Base-by-base conservation (phyloP, 2,329 filamentous ascomycete species). In the Beauveria sp. region DNA sequence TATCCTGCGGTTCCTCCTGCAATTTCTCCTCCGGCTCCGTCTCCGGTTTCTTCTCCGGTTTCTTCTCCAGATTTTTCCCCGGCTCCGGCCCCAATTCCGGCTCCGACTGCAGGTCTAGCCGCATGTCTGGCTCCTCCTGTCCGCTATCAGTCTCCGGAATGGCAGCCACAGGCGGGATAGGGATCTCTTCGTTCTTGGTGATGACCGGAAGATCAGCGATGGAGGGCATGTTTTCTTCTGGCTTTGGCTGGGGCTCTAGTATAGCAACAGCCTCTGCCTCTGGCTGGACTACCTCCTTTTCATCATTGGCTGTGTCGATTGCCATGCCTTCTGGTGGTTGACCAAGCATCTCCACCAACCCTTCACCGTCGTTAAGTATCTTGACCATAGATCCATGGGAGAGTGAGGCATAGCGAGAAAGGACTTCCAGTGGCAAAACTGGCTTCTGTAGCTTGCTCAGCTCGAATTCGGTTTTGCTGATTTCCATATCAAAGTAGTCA, bases 401-500 rank as follows among this genome's bases (percentile, higher is more conserved):
- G 20, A 81, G 67, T 8, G 76, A 70, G 3, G 78, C 78, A 63
- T 80, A 82, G 3, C 78, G 78, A 28, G 74, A 70, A 14, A 82
- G 72, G 1, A 79, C 75, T 49, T 77, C 73, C 18, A 50, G 77
- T 68, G 63, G 79, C 61, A 64, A 69, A 64, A 62, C 77, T 66
- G 63, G 74, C 67, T 61, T 75, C 67, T 79, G 74, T 7, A 84
- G 69, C 55, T 77, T 79, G 62, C 75, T 75, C 34, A 86, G 66
- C 59, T 82, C 77, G 0, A 72, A 72, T 63, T 84, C 78, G 2
- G 78, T 76, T 67, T 84, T 81, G 47, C 74, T 70, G 43, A 85
- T 83, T 65, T 84, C 75, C 58, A 74, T 74, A 58, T 79, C 76
- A 58, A 86, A 83, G 62, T 81, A 81, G 57, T 83, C 81, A 20